Percentiles rank a stretch among this genome's conserved stretches.
Conservation (phyloP, 2,329 filamentous ascomycete species). For the Chrysoporthe puriensis region DNA sequence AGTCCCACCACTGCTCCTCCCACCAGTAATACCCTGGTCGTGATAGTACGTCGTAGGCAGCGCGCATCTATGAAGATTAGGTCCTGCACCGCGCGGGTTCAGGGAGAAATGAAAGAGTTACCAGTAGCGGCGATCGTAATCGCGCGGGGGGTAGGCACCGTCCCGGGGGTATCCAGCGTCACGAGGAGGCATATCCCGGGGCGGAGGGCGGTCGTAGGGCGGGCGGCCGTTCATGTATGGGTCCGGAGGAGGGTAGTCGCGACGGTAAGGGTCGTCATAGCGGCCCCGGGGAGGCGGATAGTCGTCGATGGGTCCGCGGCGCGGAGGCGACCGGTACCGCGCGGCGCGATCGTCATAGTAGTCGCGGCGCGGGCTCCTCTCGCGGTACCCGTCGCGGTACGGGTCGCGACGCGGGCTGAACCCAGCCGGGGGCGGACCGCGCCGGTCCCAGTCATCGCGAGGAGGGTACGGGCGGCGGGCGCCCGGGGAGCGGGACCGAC, state of each 20-base stretch:
- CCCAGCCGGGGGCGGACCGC: slow-evolving; percentile 73
- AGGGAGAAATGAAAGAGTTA: slow-evolving; percentile 37
- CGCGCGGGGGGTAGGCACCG: slow-evolving; percentile 51
- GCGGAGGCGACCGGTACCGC: slow-evolving; percentile 79
- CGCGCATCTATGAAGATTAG: slow-evolving; percentile 29
- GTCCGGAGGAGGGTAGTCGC: slow-evolving; percentile 67
- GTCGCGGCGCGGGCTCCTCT: slow-evolving; percentile 81
- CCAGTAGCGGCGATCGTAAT: slow-evolving; percentile 55
- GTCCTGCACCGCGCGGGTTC: slow-evolving; percentile 31
- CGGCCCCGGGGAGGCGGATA: slow-evolving; percentile 70
- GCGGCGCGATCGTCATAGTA: slow-evolving; percentile 80
- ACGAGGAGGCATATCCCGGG: slow-evolving; percentile 53
- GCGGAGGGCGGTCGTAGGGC: slow-evolving; percentile 59
- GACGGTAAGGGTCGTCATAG: slow-evolving; percentile 78
- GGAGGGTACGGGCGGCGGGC: slow-evolving; percentile 69
- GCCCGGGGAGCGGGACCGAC: slow-evolving; percentile 77
- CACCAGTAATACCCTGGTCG: slow-evolving; percentile 23
- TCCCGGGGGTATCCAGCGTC: slow-evolving; percentile 54
- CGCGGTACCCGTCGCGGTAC: slow-evolving; percentile 77
- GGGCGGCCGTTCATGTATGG: slow-evolving; percentile 61
- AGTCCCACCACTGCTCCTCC: slow-evolving; percentile 9
- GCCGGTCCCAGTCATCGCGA: slow-evolving; percentile 82
- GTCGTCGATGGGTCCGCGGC: slow-evolving; percentile 75
- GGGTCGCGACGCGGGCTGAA: slow-evolving; percentile 78
- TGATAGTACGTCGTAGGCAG: slow-evolving; percentile 15